Evolutionary conservation across 306 rosid species (phyloP).

Genomic region (Cyamopsis tetragonoloba): DNA sequence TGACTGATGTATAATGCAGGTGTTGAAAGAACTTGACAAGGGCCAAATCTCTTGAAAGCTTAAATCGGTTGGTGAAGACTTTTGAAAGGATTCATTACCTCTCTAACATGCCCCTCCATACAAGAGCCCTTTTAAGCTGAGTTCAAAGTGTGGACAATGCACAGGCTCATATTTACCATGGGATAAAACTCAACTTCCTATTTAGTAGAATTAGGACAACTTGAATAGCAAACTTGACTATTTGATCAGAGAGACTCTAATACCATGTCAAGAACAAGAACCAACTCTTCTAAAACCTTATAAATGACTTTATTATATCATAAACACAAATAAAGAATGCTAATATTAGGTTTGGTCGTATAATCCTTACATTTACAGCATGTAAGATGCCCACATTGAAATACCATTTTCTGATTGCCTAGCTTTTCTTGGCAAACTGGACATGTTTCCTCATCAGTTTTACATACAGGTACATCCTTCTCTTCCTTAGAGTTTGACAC

Average conservation of each 20-base stretch:
- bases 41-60: neutral
- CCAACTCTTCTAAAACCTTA: neutral
- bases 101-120: neutral
- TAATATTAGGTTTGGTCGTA: conserved; percentile 8
- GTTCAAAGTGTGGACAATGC: neutral
- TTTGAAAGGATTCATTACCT: neutral
- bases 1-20: neutral
- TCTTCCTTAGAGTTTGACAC: conserved; percentile 37
- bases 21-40: neutral
- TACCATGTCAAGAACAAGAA: neutral
- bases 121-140: neutral
- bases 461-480: conserved; percentile 35
- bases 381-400: conserved; percentile 90
- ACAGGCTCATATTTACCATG: neutral
- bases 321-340: neutral
- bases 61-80: neutral
- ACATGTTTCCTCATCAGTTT: conserved; percentile 69
- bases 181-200: neutral
- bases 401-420: conserved; percentile 82
- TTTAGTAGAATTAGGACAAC: neutral
- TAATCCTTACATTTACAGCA: conserved; percentile 87
- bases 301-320: neutral
- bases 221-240: neutral
- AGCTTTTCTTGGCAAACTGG: conserved; percentile 87
- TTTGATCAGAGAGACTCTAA: neutral